Percentiles rank a stretch among this genome's conserved stretches.
phyloP scores from a whole-genome alignment of 1,284 basidiomycete species.

The Leccinum fuscescens region DNA sequence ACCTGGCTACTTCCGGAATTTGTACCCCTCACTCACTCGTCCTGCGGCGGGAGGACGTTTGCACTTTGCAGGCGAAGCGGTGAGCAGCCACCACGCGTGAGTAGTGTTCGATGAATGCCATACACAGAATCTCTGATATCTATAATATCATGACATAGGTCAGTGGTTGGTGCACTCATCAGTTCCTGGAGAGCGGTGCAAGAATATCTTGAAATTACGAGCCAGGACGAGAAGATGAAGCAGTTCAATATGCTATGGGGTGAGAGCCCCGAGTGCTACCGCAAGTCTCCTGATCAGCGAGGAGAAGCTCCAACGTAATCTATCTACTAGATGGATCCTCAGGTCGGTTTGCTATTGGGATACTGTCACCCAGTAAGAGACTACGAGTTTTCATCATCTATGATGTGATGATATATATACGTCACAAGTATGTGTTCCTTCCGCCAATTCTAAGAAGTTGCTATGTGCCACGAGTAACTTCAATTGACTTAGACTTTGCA shows the following conservation, averaged over 20 bases:
- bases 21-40: not conserved
- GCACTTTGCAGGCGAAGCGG: not conserved
- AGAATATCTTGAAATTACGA: slow-evolving; percentile 20
- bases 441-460: not conserved
- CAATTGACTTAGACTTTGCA: too few relatives aligned
- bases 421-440: not conserved
- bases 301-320: not conserved
- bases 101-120: not conserved
- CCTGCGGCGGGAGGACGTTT: not conserved
- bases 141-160: slow-evolving; percentile 1
- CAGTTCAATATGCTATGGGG: slow-evolving; percentile 21
- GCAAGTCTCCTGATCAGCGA: not conserved
- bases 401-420: not conserved
- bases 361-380: not conserved
- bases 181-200: slow-evolving; percentile 27
- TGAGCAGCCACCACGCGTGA: slow-evolving; percentile 1
- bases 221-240: slow-evolving; percentile 11
- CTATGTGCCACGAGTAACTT: too few relatives aligned
- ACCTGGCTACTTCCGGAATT: not conserved
- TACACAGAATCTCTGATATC: too few relatives aligned
- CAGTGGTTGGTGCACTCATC: slow-evolving; percentile 27
- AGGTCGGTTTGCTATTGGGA: slow-evolving; percentile 7
- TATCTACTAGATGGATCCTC: slow-evolving; percentile 7
- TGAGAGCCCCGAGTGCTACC: slow-evolving; percentile 20
- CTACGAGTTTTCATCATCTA: not conserved